Evolutionary conservation across 345 rosid genomes (phyloP).

Genomic region (Eutrema yunnanense): DNA sequence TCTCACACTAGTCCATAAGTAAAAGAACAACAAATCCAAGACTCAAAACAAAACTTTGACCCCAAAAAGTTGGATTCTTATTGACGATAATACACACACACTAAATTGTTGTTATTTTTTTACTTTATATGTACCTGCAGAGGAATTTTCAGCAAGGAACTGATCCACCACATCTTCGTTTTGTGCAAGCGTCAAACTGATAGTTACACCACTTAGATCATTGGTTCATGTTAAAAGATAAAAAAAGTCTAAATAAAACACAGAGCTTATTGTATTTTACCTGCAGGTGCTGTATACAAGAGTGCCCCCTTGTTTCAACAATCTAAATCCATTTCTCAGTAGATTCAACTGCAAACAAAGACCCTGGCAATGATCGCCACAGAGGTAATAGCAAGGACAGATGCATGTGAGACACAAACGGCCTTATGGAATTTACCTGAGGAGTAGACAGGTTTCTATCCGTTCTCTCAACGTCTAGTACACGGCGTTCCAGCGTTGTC

Average conservation of each 20-base stretch:
- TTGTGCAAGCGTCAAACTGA: constrained; percentile 85
- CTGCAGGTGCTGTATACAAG: constrained; percentile 98
- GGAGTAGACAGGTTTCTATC: constrained; percentile 57
- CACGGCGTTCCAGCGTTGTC: constrained; percentile 83
- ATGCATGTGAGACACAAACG: background rate
- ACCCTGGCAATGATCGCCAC: background rate
- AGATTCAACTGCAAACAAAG: constrained; percentile 60
- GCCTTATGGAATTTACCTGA: constrained; percentile 45
- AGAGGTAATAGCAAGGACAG: background rate
- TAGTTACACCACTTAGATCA: constrained; percentile 6
- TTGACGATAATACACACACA: background rate
- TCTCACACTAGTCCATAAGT: background rate
- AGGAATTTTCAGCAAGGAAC: constrained; percentile 56
- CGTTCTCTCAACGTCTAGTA: constrained; percentile 72
- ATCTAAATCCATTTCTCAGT: constrained; percentile 70
- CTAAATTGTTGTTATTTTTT: background rate
- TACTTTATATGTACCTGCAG: constrained; percentile 48
- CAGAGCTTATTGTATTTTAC: constrained; percentile 26
- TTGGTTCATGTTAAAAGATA: background rate
- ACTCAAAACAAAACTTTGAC: background rate
- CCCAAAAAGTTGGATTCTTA: background rate
- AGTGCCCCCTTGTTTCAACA: constrained; percentile 72
- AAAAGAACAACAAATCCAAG: background rate
- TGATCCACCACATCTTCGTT: constrained; percentile 79
- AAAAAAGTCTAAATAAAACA: background rate